Evolutionary conservation across 202 grass and related monocot species (phyloP), one percentile per base, ranked within the genome.

Genomic region (Panicum hallii): DNA sequence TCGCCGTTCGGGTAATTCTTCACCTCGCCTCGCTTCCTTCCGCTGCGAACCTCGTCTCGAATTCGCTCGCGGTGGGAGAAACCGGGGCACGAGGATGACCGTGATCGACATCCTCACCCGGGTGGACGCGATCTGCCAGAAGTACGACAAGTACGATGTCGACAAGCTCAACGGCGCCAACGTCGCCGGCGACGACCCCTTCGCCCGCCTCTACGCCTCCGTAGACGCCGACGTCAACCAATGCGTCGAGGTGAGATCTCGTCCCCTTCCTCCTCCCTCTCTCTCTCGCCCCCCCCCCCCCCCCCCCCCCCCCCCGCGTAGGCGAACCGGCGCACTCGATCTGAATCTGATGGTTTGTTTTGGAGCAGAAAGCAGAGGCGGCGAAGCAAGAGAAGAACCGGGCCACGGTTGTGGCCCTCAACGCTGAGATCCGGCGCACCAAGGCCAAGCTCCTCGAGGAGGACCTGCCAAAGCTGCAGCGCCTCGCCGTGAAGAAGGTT

Each of bases 91-190:
- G 23, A 80, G 3, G 84, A 93, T 95, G 93, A 93, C 86, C 79
- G 93, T 99, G 48, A 99, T 99, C 90, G 96, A 95, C 60, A 89
- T 99, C 75, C 87, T 96, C 10, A 99, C 97, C 26, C 93, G 97
- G 49, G 93, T 99, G 48, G 97, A 99, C 49, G 79, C 91, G 53
- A 99, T 99, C 88, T 97, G 93, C 90, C 91, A 91, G 84, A 94
- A 99, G 91, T 97, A 99, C 50, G 93, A 96, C 79, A 99, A 80
- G 91, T 96, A 99, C 88, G 97, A 99, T 70, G 91, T 90, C 70
- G 93, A 92, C 49, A 86, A 82, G 84, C 91, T 91, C 82, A 94
- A 96, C 79, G 91, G 86, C 68, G 83, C 89, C 88, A 99, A 99
- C 80, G 87, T 94, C 90, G 89, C 91, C 84, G 97, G 97, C 77